A percentile compares a stretch with the other conserved stretches of the same genome.
These are phyloP conservation scores for Crithidia brevicula DNA, from an alignment of 208 protist genomes.

Conservation along the genomic window DNA sequence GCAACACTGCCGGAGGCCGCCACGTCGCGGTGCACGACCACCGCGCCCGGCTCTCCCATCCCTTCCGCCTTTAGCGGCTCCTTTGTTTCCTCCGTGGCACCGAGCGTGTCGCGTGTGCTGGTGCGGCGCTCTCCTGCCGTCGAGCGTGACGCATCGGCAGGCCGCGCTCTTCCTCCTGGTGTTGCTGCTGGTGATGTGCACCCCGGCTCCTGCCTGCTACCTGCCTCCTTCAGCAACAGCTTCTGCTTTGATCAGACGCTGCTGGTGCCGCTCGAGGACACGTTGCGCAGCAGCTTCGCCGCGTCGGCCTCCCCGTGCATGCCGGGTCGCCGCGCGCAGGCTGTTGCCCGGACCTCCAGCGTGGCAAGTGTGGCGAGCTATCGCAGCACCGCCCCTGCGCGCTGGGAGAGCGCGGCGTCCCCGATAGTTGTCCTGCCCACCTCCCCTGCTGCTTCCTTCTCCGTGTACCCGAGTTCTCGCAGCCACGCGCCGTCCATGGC, in stretches of 20 bases:
- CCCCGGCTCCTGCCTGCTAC: slow-evolving; percentile 5
- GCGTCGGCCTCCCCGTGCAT: slow-evolving; percentile 13
- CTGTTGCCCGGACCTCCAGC: no score
- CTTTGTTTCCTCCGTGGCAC: slow-evolving; percentile 9
- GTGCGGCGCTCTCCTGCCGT: slow-evolving; percentile 32
- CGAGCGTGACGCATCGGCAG: slow-evolving; percentile 4
- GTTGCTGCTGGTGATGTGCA: no score
- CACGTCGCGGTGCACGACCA: background rate
- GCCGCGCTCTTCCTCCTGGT: no score
- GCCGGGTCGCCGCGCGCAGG: background rate
- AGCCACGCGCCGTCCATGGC: slow-evolving; percentile 9
- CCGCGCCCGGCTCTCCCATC: slow-evolving; percentile 7
- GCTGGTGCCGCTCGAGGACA: slow-evolving; percentile 35
- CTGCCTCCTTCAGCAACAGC: slow-evolving; percentile 29
- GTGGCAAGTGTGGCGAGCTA: background rate
- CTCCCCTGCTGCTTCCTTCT: slow-evolving; percentile 15
- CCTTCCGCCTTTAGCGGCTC: slow-evolving; percentile 4
- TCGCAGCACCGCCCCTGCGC: slow-evolving; percentile 21
- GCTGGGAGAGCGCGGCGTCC: slow-evolving; percentile 18
- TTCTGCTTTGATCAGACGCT: slow-evolving; percentile 44
- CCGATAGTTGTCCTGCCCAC: slow-evolving; percentile 13
- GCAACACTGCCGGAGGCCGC: slow-evolving; percentile 2
- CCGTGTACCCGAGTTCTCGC: background rate
- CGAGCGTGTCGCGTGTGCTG: slow-evolving; percentile 29
- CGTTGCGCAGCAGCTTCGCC: slow-evolving; percentile 1